phyloP scores from a whole-genome alignment of 495 filamentous ascomycete genomes.

The Lasiosphaeria ovina region DNA sequence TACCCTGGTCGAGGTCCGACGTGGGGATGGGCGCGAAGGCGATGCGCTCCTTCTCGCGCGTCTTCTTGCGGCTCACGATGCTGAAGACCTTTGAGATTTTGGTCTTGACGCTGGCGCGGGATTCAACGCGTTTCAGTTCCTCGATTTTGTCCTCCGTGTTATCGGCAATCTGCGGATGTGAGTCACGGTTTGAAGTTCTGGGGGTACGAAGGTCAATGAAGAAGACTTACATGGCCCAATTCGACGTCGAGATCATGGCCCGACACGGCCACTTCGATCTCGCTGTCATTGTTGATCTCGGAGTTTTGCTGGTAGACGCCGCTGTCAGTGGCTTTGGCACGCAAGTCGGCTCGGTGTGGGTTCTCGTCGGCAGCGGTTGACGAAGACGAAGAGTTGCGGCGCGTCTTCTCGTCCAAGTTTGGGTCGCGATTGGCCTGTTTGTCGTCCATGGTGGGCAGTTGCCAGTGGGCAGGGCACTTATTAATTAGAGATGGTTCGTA shows the following conservation, averaged over 20 bases:
- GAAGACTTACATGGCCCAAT: conserved; percentile 18
- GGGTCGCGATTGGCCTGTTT: no score
- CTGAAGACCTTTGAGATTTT: conserved; percentile 24
- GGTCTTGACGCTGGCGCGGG: conserved; percentile 19
- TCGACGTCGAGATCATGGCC: conserved; percentile 26
- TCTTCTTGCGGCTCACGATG: conserved; percentile 18
- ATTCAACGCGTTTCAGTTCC: conserved; percentile 15
- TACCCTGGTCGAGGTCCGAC: conserved; percentile 43
- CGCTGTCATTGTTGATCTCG: conserved; percentile 18
- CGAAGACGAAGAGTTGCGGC: no score
- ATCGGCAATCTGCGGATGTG: neutral
- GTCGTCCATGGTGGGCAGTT: no score
- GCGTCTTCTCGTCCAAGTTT: no score
- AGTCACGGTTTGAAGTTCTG: neutral
- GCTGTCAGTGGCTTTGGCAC: neutral
- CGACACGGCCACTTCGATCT: conserved; percentile 18
- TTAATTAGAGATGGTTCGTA: no score
- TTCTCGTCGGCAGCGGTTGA: no score
- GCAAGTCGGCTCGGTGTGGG: neutral
- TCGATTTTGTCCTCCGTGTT: conserved; percentile 5
- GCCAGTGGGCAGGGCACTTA: no score
- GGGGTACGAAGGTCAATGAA: neutral
- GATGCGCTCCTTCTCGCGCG: conserved; percentile 19
- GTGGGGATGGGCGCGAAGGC: conserved; percentile 35
- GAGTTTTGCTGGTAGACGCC: neutral